Evolutionary conservation across 371 early-diverging fungal species (phyloP), one percentile per base, ranked within the genome.

Genomic region (Dentiscutata heterogama): DNA sequence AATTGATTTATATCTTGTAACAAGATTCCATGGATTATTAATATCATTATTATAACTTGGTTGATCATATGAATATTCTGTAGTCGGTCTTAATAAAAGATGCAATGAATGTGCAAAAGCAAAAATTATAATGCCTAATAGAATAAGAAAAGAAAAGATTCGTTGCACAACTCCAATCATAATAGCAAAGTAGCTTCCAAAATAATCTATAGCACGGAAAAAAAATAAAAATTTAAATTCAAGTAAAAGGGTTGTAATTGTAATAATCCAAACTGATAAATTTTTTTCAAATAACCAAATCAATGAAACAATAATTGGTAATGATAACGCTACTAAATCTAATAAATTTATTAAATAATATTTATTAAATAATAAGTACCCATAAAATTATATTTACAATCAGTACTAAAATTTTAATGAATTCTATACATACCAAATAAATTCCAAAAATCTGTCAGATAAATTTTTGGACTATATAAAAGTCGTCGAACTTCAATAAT

Each of bases 21-120:
- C 61, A 18, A 75, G 22, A 58, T 75, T 60, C 74, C 74, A 74
- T 20, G 74, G 74, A 31, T 74, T 74, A 74, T 74, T 74, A 1
- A 5, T 3, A 42, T 74, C 74, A 54, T 74, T 7, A 56, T 74
- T 74, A 27, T 39, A 7, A 74, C 1, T 25, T 74, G 74, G 74
- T 27, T 8, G n/a, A 20, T 10, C 20, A 22, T 54, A 20, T 20
- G 11, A 10, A 18, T 14, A 7, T 0, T 13, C 10, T 20, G 29
- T 5, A 3, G 0, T n/a, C 8, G 68, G 46, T 10, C 11, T 68
- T 68, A 68, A 68, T n/a, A 68, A 42, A 20, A 68, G n/a, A 18
- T 35, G 20, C 14, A 68, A 42, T 20, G 68, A 16, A 11, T 68
- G 68, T 8, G 42, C 42, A 22, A 68, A 68, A 18, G 39, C 70